These are phyloP conservation scores for Tulasnella sp. DNA, from an alignment of 768 basidiomycete genomes.

Conservation along the genomic window DNA sequence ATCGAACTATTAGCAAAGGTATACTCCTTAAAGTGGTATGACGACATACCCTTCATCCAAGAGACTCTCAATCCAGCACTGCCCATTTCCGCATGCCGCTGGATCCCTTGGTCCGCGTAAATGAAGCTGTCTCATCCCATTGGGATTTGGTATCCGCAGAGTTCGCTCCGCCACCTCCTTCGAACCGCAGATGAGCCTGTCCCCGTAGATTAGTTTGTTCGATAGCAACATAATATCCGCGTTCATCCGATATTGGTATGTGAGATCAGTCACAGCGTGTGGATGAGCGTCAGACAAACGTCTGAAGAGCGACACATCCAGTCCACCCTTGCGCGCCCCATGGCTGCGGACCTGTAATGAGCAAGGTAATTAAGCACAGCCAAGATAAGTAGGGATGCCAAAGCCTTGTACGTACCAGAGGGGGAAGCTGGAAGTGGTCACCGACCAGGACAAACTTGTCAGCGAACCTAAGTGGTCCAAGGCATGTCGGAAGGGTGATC, in stretches of 20 bases:
- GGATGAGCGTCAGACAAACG: constrained; percentile 82
- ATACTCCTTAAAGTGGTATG: not conserved
- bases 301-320: constrained; percentile 85
- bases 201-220: constrained; percentile 75
- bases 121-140: constrained; percentile 40
- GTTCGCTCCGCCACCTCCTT: constrained; percentile 51
- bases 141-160: constrained; percentile 43
- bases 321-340: constrained; percentile 69
- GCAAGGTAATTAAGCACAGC: not conserved
- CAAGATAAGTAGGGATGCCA: not conserved
- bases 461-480: constrained; percentile 86
- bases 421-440: constrained; percentile 95
- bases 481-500: constrained; percentile 88
- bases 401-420: constrained; percentile 49
- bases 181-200: constrained; percentile 69
- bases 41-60: constrained; percentile 50
- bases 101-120: constrained; percentile 19
- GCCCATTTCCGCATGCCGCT: constrained; percentile 23
- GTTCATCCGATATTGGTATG: constrained; percentile 94
- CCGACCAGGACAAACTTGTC: constrained; percentile 90
- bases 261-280: constrained; percentile 71
- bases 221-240: constrained; percentile 87
- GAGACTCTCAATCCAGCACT: constrained; percentile 65
- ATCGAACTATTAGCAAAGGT: too few relatives aligned
- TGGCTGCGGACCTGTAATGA: constrained; percentile 60